phyloP scores from a whole-genome alignment of 148 eudicot species.

The Simmondsia chinensis region DNA sequence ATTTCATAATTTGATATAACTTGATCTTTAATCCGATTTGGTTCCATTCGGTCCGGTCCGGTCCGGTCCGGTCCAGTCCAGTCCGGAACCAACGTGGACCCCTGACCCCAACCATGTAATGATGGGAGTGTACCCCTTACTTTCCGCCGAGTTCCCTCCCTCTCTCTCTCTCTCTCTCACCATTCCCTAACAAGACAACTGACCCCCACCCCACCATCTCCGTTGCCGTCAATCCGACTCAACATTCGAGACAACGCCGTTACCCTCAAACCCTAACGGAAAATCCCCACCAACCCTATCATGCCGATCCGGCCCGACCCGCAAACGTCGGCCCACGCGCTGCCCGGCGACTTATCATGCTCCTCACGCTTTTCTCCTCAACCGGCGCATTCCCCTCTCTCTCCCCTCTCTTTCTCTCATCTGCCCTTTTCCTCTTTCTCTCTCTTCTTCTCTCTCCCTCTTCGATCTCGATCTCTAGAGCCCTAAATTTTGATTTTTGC shows the following conservation, averaged over 20 bases:
- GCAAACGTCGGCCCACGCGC: conserved; percentile 16
- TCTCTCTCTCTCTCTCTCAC: background rate
- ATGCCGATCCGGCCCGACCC: background rate
- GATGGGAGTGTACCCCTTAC: background rate
- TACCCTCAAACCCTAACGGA: too few relatives aligned
- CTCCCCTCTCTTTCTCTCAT: background rate
- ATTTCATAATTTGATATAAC: too few relatives aligned
- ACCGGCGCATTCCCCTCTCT: conserved; percentile 25
- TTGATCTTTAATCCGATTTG: too few relatives aligned
- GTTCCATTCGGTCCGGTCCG: too few relatives aligned
- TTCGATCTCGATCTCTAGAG: conserved; percentile 6
- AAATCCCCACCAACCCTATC: conserved; percentile 5
- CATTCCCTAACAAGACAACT: too few relatives aligned
- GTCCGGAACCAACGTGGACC: too few relatives aligned
- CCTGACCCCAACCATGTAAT: background rate
- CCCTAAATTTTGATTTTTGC: background rate
- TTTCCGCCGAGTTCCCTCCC: background rate
- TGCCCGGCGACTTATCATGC: conserved; percentile 26
- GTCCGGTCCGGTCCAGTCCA: too few relatives aligned
- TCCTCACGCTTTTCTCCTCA: conserved; percentile 11
- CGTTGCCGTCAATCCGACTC: background rate
- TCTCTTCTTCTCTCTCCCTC: background rate
- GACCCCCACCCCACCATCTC: background rate
- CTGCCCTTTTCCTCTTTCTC: background rate
- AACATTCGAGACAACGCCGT: too few relatives aligned